Percentiles rank a stretch among this genome's conserved stretches.
These are phyloP conservation scores for Helianthus tuberosus DNA, from an alignment of 129 eudicot genomes.

Conservation along the genomic window DNA sequence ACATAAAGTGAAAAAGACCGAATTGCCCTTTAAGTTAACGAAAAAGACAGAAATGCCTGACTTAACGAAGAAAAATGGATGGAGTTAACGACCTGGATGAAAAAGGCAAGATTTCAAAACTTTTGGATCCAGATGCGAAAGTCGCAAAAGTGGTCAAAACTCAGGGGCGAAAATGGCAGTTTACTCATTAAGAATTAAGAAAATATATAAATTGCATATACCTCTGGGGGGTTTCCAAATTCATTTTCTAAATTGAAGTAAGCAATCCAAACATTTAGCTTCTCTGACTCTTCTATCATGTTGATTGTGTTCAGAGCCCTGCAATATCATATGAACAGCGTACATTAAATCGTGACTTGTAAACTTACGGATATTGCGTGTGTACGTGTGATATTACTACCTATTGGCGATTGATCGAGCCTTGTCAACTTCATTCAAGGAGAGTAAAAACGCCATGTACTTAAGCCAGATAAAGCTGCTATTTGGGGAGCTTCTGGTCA, in stretches of 20 bases:
- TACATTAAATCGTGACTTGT: background rate
- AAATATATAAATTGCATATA: slow-evolving; percentile 3
- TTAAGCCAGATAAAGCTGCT: slow-evolving; percentile 93
- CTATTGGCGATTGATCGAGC: slow-evolving; percentile 93
- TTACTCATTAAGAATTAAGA: background rate
- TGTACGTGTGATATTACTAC: slow-evolving; percentile 28
- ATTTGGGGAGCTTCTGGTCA: slow-evolving; percentile 80
- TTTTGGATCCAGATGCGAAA: too few species aligned
- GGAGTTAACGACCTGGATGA: too few species aligned
- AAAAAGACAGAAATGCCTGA: too few species aligned
- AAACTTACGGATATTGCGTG: background rate
- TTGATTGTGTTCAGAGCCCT: slow-evolving; percentile 96
- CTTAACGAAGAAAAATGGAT: too few species aligned
- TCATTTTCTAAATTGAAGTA: slow-evolving; percentile 88
- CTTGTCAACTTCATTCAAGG: slow-evolving; percentile 74
- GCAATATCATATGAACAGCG: slow-evolving; percentile 8
- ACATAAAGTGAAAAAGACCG: too few species aligned
- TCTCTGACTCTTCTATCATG: slow-evolving; percentile 81
- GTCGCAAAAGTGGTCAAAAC: too few species aligned
- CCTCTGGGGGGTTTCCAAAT: slow-evolving; percentile 91
- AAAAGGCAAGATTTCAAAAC: too few species aligned
- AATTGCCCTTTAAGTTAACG: too few species aligned
- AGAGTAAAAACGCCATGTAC: slow-evolving; percentile 75
- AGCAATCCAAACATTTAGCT: slow-evolving; percentile 91
- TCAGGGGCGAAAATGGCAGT: too few species aligned